phyloP scores from a whole-genome alignment of 2,329 filamentous ascomycete species.

The Fusarium xyrophilum region DNA sequence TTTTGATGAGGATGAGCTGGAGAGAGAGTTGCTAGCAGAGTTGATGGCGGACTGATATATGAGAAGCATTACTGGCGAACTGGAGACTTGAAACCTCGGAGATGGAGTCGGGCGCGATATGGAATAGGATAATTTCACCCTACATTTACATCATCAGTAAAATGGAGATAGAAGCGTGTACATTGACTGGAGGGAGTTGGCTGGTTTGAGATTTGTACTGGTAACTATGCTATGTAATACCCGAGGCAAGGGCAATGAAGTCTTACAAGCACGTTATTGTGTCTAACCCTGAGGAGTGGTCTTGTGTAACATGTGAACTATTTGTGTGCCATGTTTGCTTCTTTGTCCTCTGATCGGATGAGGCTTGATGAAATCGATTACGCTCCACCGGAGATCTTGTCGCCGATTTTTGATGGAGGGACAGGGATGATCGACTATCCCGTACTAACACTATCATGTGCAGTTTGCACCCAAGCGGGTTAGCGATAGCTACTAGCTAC shows the following conservation, averaged over 20 bases:
- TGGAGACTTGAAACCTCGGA: conserved; percentile 27
- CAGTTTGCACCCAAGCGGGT: rapidly evolving
- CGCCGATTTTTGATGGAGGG: background rate
- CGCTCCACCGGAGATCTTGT: conserved; percentile 2
- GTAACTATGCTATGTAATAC: conserved; percentile 16
- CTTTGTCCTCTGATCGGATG: background rate
- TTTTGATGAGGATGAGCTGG: conserved; percentile 63
- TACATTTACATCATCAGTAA: background rate
- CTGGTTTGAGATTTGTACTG: conserved; percentile 1
- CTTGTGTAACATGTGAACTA: background rate
- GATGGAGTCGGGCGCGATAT: background rate
- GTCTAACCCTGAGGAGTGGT: background rate
- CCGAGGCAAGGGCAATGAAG: conserved; percentile 23
- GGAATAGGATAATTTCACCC: background rate
- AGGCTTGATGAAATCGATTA: background rate
- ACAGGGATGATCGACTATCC: conserved; percentile 15
- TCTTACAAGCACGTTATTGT: background rate
- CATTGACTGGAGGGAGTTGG: conserved; percentile 11
- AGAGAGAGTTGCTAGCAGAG: conserved; percentile 68
- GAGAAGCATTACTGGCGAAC: conserved; percentile 61
- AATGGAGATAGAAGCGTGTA: conserved; percentile 20
- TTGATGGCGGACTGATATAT: conserved; percentile 53
- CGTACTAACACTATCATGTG: background rate
- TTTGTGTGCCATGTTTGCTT: background rate
- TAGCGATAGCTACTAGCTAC: background rate